Evolutionary conservation across 805 yeast genomes (phyloP).

Genomic region (Pichia heedii): DNA sequence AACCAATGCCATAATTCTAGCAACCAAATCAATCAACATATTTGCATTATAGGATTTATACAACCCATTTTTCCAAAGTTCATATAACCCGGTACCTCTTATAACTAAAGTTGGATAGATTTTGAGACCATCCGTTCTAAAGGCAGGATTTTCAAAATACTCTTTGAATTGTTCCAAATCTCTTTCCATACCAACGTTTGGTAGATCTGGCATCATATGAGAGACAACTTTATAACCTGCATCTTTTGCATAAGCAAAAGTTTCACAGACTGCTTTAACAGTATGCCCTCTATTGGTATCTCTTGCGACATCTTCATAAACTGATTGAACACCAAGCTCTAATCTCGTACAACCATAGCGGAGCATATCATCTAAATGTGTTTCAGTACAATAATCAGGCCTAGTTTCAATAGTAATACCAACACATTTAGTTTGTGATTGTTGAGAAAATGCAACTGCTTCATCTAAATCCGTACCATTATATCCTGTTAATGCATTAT

Average conservation of each 20-base stretch:
- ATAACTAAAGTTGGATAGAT: slow-evolving; percentile 94
- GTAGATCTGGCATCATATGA: slow-evolving; percentile 99
- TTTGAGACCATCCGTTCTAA: slow-evolving; percentile 94
- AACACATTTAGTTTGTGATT: slow-evolving; percentile 91
- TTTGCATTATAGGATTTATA: slow-evolving; percentile 93
- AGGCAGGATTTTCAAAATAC: slow-evolving; percentile 93
- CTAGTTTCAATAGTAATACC: slow-evolving; percentile 98
- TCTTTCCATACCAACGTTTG: slow-evolving; percentile 97
- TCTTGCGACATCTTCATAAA: slow-evolving; percentile 96
- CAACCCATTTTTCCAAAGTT: slow-evolving; percentile 92
- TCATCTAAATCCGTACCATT: slow-evolving; percentile 83
- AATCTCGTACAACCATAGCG: slow-evolving; percentile 93
- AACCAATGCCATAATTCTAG: slow-evolving; percentile 88
- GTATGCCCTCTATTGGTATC: slow-evolving; percentile 98
- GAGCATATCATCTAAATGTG: slow-evolving; percentile 92
- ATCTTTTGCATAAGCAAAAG: slow-evolving; percentile 93
- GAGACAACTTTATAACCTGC: slow-evolving; percentile 97
- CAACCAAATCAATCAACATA: slow-evolving; percentile 88
- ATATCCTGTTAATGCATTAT: slow-evolving; percentile 91
- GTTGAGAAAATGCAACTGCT: slow-evolving; percentile 85
- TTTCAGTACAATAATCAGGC: slow-evolving; percentile 96
- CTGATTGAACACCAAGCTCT: slow-evolving; percentile 95
- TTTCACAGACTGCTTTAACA: slow-evolving; percentile 90
- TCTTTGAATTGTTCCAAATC: slow-evolving; percentile 93
- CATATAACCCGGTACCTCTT: slow-evolving; percentile 95